phyloP scores from a whole-genome alignment of 257 asterid genomes.

The Phtheirospermum japonicum region DNA sequence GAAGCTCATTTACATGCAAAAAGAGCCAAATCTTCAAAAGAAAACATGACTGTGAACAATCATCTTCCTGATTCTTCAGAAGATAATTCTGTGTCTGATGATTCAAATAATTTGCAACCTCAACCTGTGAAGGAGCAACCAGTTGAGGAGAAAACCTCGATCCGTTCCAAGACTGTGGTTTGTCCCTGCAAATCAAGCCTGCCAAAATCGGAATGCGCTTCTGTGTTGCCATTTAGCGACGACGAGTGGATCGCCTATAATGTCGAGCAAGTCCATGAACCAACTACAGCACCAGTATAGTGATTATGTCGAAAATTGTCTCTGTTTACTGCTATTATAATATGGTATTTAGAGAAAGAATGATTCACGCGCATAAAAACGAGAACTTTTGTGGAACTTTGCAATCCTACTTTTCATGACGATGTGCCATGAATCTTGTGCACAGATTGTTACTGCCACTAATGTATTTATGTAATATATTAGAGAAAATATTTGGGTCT shows the following conservation, averaged over 20 bases:
- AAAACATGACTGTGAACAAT: conserved; percentile 22
- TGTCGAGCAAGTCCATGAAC: conserved; percentile 15
- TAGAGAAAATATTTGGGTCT: no score
- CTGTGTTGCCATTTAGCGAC: conserved; percentile 39
- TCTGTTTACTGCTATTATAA: not conserved
- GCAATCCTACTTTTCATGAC: no score
- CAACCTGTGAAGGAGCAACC: conserved; percentile 8
- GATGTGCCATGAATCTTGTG: no score
- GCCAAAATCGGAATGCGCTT: conserved; percentile 40
- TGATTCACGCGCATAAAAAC: not conserved
- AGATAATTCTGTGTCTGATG: conserved; percentile 23
- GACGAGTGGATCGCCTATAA: conserved; percentile 51
- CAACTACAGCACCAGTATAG: conserved; percentile 18
- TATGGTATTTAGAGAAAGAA: not conserved
- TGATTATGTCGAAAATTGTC: no score
- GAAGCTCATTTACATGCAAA: conserved; percentile 45
- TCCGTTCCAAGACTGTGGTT: conserved; percentile 31
- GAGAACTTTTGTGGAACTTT: no score
- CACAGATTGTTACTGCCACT: no score
- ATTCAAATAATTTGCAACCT: conserved; percentile 4
- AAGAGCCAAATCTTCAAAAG: conserved; percentile 37
- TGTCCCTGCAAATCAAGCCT: conserved; percentile 18
- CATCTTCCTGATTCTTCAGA: conserved; percentile 25
- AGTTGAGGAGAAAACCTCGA: conserved; percentile 14
- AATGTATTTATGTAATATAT: no score